phyloP scores from a whole-genome alignment of 345 rosid species.

The Rubroshorea leprosula region DNA sequence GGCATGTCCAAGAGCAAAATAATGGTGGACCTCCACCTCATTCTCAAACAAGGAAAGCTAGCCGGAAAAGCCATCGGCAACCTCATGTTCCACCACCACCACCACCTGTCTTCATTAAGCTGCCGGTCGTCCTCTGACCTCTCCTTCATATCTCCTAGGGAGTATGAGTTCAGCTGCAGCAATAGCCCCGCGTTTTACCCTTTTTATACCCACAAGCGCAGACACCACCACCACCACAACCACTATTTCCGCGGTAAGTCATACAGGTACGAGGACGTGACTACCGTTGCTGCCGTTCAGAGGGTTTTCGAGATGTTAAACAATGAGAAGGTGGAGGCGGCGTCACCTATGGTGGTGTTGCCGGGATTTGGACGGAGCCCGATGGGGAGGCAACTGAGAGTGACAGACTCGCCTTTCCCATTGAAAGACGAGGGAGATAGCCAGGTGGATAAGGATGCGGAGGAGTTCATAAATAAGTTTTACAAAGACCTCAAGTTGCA shows the following conservation, averaged over 20 bases:
- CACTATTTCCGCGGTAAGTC: conserved; percentile 28
- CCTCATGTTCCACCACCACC: conserved; percentile 36
- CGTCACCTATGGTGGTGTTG: conserved; percentile 33
- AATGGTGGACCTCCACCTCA: conserved; percentile 35
- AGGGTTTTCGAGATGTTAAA: conserved; percentile 57
- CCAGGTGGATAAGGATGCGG: conserved; percentile 75
- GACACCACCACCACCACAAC: conserved; percentile 27
- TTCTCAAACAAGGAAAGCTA: conserved; percentile 40
- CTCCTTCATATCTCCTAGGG: conserved; percentile 57
- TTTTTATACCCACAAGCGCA: conserved; percentile 17
- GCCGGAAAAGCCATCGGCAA: conserved; percentile 46
- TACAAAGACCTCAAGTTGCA: conserved; percentile 61
- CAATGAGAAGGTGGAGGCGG: conserved; percentile 27
- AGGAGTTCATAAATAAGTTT: conserved; percentile 79
- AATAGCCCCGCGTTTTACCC: conserved; percentile 60
- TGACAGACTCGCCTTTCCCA: conserved; percentile 70
- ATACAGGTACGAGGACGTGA: conserved; percentile 38
- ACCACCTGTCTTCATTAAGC: conserved; percentile 34
- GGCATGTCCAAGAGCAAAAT: conserved; percentile 49
- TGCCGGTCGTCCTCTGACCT: conserved; percentile 66
- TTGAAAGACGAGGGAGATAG: conserved; percentile 47
- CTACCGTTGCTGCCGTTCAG: conserved; percentile 47
- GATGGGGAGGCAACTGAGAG: conserved; percentile 50
- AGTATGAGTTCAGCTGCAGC: conserved; percentile 97
- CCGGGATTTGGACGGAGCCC: conserved; percentile 68